Evolutionary conservation across 2,329 filamentous ascomycete species (phyloP), one percentile per base, ranked within the genome.

Genomic region (Aspergillus novofumigatus): DNA sequence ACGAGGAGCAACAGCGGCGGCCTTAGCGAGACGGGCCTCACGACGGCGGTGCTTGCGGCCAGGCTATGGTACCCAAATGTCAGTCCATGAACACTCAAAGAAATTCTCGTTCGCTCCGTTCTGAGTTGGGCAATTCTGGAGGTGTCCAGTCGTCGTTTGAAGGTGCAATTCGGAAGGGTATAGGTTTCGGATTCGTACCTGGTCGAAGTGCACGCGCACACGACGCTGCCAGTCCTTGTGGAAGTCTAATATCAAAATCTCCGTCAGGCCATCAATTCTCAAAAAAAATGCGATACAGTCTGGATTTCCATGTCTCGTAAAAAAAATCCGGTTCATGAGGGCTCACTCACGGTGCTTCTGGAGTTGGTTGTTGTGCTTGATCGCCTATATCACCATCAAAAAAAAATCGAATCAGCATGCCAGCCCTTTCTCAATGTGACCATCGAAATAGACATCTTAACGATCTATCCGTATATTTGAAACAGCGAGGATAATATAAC

Each of bases 171-270:
- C 53, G 59, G 55, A 50, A 52, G 41, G 52, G 38, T 28, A 52
- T 49, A 42, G 41, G 21, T 55, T 57, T 60, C 60, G 76, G 80
- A 73, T 78, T 78, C 81, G 80, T 93, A 96, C 93, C 92, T 97
- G 94, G 86, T 99, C 92, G 85, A 99, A 99, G 87, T 99, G 94
- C 82, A 91, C 90, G 83, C 92, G 91, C 78, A 99, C 94, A 83
- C 92, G 91, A 84, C 92, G 91, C 83, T 97, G 92, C 94, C 94
- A 99, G 86, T 99, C 92, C 91, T 96, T 97, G 84, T 91, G 92
- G 91, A 96, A 96, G 80, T 97, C 90, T 94, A 75, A 67, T 68
- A 45, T 54, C 57, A 62, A 60, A 69, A 65, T 41, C 21, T 11
- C 49, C 48, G 63, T 74, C 65, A 74, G 67, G 58, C 54, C 58